These are phyloP conservation scores for Xylaria sp. DNA, from an alignment of 2,329 filamentous ascomycete genomes.

Conservation along the genomic window DNA sequence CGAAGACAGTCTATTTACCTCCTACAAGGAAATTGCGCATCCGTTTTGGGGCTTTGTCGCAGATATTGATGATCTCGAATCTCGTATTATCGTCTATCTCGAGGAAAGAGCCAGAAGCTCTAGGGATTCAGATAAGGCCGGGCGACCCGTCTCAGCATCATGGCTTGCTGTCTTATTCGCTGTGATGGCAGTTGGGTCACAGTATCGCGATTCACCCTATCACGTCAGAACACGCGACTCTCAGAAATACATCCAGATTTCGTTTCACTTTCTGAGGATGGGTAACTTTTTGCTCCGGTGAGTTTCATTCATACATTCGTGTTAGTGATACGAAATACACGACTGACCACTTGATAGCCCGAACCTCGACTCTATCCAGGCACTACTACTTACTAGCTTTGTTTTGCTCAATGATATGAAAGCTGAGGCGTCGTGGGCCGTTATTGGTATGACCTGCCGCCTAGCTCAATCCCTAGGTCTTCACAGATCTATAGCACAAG, in stretches of 20 bases:
- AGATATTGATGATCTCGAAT: slow-evolving; percentile 61
- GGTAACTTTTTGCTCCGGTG: slow-evolving; percentile 59
- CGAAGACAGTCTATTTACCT: slow-evolving; percentile 52
- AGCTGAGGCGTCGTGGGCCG: slow-evolving; percentile 61
- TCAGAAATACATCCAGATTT: slow-evolving; percentile 58
- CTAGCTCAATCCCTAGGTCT: slow-evolving; percentile 61
- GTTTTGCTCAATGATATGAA: slow-evolving; percentile 65
- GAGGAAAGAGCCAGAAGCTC: slow-evolving; percentile 57
- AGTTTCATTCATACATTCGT: slow-evolving; percentile 7
- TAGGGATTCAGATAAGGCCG: slow-evolving; percentile 40
- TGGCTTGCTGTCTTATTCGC: slow-evolving; percentile 63
- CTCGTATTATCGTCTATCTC: slow-evolving; percentile 59
- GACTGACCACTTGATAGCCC: slow-evolving; percentile 38
- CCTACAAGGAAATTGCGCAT: slow-evolving; percentile 62
- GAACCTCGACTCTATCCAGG: slow-evolving; percentile 61
- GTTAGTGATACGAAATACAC: background rate
- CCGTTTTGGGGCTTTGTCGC: slow-evolving; percentile 64
- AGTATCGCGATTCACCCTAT: slow-evolving; percentile 61
- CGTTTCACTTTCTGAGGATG: slow-evolving; percentile 59
- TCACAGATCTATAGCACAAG: slow-evolving; percentile 44
- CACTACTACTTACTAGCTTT: slow-evolving; percentile 57
- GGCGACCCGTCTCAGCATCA: slow-evolving; percentile 54
- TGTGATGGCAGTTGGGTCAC: slow-evolving; percentile 59
- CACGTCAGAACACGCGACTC: slow-evolving; percentile 55
- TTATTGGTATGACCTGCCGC: slow-evolving; percentile 58